phyloP scores from a whole-genome alignment of 148 eudicot species.

The Silene uniflora region DNA sequence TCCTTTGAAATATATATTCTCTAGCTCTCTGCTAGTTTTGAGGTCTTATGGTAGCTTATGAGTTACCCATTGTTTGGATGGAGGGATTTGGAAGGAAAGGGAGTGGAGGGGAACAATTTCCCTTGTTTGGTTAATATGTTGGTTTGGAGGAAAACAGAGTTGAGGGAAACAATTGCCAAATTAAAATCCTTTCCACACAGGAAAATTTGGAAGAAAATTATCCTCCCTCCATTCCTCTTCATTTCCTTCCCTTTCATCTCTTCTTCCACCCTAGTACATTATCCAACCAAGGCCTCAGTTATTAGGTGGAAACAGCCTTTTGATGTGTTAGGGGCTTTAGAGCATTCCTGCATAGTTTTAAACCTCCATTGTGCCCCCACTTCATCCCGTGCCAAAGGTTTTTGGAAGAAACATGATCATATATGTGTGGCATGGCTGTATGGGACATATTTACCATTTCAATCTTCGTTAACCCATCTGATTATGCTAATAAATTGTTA shows the following conservation, averaged over 20 bases:
- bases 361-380: neutral
- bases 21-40: neutral
- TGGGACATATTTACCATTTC: neutral
- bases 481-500: neutral
- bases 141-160: neutral
- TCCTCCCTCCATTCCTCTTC: neutral
- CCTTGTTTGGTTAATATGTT: no score
- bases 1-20: neutral
- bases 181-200: neutral
- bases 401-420: neutral
- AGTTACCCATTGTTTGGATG: no score
- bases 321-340: neutral
- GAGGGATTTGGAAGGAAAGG: no score
- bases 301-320: neutral
- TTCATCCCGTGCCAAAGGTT: neutral
- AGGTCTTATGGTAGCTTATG: no score
- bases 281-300: neutral
- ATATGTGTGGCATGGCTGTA: neutral
- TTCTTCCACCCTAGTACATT: neutral
- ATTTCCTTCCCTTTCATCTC: neutral
- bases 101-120: no score
- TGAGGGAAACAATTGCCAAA: neutral
- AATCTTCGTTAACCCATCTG: neutral
- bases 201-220: neutral
- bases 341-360: neutral